phyloP scores from a whole-genome alignment of 1,139 yeast species.

The Suhomyces choctaworum region DNA sequence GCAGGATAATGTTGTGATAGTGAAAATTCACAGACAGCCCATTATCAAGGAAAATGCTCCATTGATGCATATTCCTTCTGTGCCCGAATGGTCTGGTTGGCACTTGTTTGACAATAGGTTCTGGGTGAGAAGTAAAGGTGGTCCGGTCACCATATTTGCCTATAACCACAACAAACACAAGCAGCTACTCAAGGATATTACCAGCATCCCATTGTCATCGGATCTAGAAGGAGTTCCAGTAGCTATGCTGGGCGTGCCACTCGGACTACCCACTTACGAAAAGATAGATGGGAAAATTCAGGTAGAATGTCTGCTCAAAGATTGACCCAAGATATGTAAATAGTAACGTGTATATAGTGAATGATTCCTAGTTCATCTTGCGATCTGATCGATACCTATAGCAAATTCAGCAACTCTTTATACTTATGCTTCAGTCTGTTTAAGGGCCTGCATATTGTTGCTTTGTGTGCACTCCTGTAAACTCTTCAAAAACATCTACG shows the following conservation, averaged over 20 bases:
- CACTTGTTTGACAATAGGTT: slow-evolving; percentile 36
- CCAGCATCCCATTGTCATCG: not conserved
- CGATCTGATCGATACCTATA: too few species aligned
- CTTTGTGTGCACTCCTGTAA: slow-evolving; percentile 2
- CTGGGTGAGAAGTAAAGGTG: slow-evolving; percentile 28
- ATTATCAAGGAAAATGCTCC: slow-evolving; percentile 1
- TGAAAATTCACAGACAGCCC: slow-evolving; percentile 8
- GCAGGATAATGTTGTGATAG: not conserved
- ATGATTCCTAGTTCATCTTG: too few species aligned
- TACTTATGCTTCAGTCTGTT: too few species aligned
- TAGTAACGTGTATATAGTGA: too few species aligned
- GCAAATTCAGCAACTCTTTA: too few species aligned
- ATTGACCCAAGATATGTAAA: too few species aligned
- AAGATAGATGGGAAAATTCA: not conserved
- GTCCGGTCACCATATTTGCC: slow-evolving; percentile 19
- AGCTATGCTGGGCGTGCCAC: slow-evolving; percentile 7
- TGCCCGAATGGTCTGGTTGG: slow-evolving; percentile 8
- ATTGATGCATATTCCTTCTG: not conserved
- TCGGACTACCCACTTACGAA: slow-evolving; percentile 4
- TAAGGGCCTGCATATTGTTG: slow-evolving; percentile 5
- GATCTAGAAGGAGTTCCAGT: slow-evolving; percentile 13
- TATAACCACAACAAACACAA: slow-evolving; percentile 22
- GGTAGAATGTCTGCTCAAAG: slow-evolving; percentile 9
- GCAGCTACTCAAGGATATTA: not conserved
- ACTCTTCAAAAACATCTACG: slow-evolving; percentile 3